These are phyloP conservation scores for Fulvia fulva DNA, from an alignment of 2,329 filamentous ascomycete genomes.

Conservation along the genomic window DNA sequence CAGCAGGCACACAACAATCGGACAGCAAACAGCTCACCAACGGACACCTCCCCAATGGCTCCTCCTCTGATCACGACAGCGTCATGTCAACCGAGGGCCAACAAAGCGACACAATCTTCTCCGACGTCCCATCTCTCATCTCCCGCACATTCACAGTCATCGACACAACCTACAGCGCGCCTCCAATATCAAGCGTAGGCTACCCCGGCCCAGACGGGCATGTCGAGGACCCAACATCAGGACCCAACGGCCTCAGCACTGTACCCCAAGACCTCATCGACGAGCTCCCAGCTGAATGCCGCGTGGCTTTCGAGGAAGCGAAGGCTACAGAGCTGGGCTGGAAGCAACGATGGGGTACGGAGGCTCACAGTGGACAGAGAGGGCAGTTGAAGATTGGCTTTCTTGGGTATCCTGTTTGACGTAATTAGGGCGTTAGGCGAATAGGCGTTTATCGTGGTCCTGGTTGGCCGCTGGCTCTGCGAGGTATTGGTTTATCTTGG, in stretches of 20 bases:
- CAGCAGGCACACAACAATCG: constrained; percentile 32
- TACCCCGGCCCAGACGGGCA: constrained; percentile 57
- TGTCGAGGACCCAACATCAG: constrained; percentile 42
- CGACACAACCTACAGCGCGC: constrained; percentile 58
- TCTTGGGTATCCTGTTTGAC: constrained; percentile 47
- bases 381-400: constrained; percentile 47
- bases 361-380: constrained; percentile 54
- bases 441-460: constrained; percentile 24
- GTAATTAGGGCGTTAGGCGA: constrained; percentile 35
- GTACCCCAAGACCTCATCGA: constrained; percentile 63
- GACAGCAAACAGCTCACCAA: constrained; percentile 26
- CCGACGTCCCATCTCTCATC: constrained; percentile 53
- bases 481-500: neutral
- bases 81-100: constrained; percentile 13
- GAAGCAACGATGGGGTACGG: constrained; percentile 70
- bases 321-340: constrained; percentile 63
- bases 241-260: constrained; percentile 56
- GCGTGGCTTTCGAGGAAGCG: constrained; percentile 66
- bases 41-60: constrained; percentile 21
- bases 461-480: neutral
- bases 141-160: constrained; percentile 61
- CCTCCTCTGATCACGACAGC: constrained; percentile 13
- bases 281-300: constrained; percentile 66
- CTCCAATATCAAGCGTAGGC: constrained; percentile 55
- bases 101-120: constrained; percentile 42